These are phyloP conservation scores for Bombardia bombarda DNA, from an alignment of 495 filamentous ascomycete species.

Conservation along the genomic window DNA sequence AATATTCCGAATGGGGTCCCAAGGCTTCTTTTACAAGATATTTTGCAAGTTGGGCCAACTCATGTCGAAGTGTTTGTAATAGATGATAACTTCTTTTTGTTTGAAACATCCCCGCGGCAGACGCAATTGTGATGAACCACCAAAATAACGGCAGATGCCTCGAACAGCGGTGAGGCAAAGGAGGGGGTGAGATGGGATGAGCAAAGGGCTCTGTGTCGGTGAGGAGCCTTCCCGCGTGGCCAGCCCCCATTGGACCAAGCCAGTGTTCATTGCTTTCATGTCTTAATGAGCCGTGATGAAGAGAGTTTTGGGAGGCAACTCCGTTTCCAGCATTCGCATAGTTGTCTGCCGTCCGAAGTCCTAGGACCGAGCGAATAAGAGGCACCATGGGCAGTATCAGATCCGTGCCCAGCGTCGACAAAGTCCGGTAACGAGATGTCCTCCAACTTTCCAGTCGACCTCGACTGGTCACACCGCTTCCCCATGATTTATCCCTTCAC, in stretches of 20 bases:
- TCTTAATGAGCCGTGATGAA: constrained; percentile 7
- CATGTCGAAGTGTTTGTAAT: neutral
- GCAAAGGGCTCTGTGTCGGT: neutral
- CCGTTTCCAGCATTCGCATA: too few species aligned
- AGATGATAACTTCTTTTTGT: too few species aligned
- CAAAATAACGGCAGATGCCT: neutral
- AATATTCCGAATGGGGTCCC: constrained; percentile 1
- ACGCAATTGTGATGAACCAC: neutral
- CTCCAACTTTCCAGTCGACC: neutral
- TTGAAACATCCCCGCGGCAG: too few species aligned
- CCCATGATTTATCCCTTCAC: neutral
- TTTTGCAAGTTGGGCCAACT: neutral
- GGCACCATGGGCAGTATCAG: too few species aligned
- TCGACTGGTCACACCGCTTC: neutral
- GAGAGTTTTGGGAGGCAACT: too few species aligned
- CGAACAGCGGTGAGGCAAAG: constrained; percentile 1
- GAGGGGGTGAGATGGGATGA: constrained; percentile 3
- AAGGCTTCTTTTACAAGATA: constrained; percentile 1
- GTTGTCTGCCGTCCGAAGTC: too few species aligned
- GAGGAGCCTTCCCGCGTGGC: constrained; percentile 1
- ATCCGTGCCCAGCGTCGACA: constrained; percentile 4
- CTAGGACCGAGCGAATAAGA: too few species aligned
- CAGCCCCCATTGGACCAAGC: constrained; percentile 5
- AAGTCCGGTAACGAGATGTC: constrained; percentile 1
- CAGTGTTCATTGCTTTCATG: constrained; percentile 6